phyloP scores from a whole-genome alignment of 345 rosid genomes.

The Aquilaria malaccensis region DNA sequence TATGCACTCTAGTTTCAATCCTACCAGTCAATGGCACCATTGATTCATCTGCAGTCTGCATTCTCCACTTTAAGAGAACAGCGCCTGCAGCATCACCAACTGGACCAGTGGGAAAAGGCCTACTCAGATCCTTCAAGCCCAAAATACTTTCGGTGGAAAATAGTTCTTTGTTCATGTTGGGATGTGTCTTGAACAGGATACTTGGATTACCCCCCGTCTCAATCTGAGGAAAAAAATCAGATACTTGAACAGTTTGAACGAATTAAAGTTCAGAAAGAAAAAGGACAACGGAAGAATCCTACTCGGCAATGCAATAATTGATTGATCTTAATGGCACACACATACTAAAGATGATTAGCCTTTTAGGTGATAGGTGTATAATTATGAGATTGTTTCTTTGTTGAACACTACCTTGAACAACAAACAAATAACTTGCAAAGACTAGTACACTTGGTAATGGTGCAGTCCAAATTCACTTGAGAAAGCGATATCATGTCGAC shows the following conservation, averaged over 20 bases:
- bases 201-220: constrained; percentile 75
- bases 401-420: too few relatives aligned
- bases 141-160: constrained; percentile 62
- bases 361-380: too few relatives aligned
- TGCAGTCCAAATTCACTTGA: too few relatives aligned
- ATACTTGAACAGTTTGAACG: neutral
- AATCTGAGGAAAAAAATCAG: constrained; percentile 34
- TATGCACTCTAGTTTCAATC: constrained; percentile 19
- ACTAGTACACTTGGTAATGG: too few relatives aligned
- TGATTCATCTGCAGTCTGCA: constrained; percentile 85
- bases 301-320: too few relatives aligned
- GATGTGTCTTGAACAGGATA: constrained; percentile 84
- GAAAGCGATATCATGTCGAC: too few relatives aligned
- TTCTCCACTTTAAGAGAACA: constrained; percentile 92
- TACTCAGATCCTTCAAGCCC: constrained; percentile 75
- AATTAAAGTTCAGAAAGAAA: neutral
- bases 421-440: too few relatives aligned
- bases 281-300: neutral
- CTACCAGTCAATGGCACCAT: constrained; percentile 87
- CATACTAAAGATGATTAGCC: too few relatives aligned
- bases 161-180: constrained; percentile 78
- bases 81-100: constrained; percentile 70
- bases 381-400: neutral
- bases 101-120: constrained; percentile 89
- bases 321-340: too few relatives aligned